phyloP scores from a whole-genome alignment of 148 eudicot species.

The Rhododendron vialii region DNA sequence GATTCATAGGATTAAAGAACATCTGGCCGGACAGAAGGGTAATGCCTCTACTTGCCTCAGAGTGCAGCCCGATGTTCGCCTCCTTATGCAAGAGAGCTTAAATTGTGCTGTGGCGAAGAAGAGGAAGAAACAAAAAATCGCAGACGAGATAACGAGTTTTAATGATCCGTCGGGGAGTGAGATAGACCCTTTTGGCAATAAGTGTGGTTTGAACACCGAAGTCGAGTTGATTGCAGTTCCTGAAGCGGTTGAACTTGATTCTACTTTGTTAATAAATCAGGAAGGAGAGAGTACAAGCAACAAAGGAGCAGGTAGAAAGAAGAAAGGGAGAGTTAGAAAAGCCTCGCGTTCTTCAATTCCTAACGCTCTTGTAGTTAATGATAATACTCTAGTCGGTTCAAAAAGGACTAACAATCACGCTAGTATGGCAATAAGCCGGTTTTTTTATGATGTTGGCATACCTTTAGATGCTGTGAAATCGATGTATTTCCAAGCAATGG shows the following conservation, averaged over 20 bases:
- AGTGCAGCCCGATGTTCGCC: slow-evolving; percentile 56
- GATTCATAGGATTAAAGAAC: slow-evolving; percentile 89
- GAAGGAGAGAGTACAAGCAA: slow-evolving; percentile 35
- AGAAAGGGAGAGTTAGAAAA: slow-evolving; percentile 60
- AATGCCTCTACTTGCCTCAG: slow-evolving; percentile 62
- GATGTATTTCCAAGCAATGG: slow-evolving; percentile 80
- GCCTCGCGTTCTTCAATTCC: slow-evolving; percentile 19
- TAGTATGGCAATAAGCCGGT: slow-evolving; percentile 69
- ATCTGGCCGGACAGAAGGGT: slow-evolving; percentile 80
- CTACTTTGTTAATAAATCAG: slow-evolving; percentile 24
- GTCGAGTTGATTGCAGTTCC: slow-evolving; percentile 41
- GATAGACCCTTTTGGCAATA: slow-evolving; percentile 30
- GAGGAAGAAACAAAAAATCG: slow-evolving; percentile 67
- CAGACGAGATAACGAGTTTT: slow-evolving; percentile 38
- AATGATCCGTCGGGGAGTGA: slow-evolving; percentile 26
- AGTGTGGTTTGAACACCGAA: slow-evolving; percentile 43
- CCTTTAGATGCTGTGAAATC: slow-evolving; percentile 76
- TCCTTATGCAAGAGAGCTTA: slow-evolving; percentile 72
- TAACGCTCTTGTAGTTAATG: slow-evolving; percentile 15
- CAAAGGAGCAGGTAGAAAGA: slow-evolving; percentile 45
- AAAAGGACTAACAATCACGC: slow-evolving; percentile 44
- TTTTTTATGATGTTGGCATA: slow-evolving; percentile 74
- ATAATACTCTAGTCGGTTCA: slow-evolving; percentile 14
- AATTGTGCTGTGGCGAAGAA: slow-evolving; percentile 57
- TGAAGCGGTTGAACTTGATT: slow-evolving; percentile 39